phyloP scores from a whole-genome alignment of 2,329 filamentous ascomycete species.

The Monosporascus ibericus region DNA sequence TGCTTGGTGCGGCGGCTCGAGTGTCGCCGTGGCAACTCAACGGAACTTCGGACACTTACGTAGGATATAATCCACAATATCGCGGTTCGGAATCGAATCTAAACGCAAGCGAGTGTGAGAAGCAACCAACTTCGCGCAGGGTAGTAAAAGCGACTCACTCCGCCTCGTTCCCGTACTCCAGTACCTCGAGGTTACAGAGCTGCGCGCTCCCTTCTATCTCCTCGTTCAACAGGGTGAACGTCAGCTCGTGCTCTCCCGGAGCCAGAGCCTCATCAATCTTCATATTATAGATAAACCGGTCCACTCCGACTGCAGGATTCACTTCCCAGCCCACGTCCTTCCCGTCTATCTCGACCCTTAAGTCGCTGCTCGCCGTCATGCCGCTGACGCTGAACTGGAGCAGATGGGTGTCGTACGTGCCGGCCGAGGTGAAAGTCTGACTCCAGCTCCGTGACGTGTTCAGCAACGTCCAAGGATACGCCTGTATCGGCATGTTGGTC shows the following conservation, averaged over 20 bases:
- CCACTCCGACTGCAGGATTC: constrained; percentile 19
- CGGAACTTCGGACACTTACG: constrained; percentile 10
- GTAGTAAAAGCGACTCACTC: constrained; percentile 11
- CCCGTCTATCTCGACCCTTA: constrained; percentile 23
- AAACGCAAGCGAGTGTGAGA: constrained; percentile 1
- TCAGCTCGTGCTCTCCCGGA: constrained; percentile 19
- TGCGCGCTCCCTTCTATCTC: constrained; percentile 22
- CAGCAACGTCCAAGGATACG: constrained; percentile 25
- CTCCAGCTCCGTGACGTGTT: constrained; percentile 21
- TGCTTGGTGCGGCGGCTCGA: too few species aligned
- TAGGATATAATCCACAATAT: constrained; percentile 23
- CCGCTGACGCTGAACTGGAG: constrained; percentile 25
- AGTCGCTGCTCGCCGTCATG: constrained; percentile 18
- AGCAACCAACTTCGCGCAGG: neutral
- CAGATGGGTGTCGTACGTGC: constrained; percentile 20
- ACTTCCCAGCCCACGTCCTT: constrained; percentile 23
- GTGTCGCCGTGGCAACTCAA: neutral
- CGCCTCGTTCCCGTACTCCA: constrained; percentile 20
- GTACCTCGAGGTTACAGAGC: constrained; percentile 23
- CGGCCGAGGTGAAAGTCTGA: constrained; percentile 20
- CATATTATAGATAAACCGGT: constrained; percentile 26
- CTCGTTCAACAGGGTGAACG: constrained; percentile 19
- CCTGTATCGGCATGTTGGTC: constrained; percentile 26
- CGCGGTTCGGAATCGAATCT: constrained; percentile 17
- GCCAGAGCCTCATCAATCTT: constrained; percentile 15